Evolutionary conservation across 2,329 filamentous ascomycete species (phyloP).

Genomic region (Sporothrix humicola): DNA sequence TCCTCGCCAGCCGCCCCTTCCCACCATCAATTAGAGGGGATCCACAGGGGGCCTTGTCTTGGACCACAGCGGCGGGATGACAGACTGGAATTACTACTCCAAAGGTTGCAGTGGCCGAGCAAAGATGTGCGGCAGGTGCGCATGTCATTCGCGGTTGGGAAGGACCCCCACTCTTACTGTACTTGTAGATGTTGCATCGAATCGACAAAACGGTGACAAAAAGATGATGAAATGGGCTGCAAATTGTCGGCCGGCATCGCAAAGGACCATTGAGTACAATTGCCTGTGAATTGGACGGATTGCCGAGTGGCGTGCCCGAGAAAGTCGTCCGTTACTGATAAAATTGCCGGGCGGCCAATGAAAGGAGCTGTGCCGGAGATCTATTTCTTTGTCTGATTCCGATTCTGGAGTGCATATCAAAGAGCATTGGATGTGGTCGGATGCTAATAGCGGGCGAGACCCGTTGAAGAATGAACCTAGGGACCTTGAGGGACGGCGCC

Average conservation of each 20-base stretch:
- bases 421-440: too few species aligned
- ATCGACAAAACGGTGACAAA: too few species aligned
- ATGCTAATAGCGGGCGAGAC: neutral
- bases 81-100: slow-evolving; percentile 5
- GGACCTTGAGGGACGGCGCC: neutral
- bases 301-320: neutral
- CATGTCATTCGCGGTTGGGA: slow-evolving; percentile 8
- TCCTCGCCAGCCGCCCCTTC: neutral
- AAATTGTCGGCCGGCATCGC: neutral
- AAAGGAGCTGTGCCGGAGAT: slow-evolving; percentile 3
- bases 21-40: neutral
- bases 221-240: neutral
- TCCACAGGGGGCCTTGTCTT: slow-evolving; percentile 23
- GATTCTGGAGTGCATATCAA: neutral
- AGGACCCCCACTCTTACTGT: neutral
- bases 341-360: neutral
- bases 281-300: too few species aligned
- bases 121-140: slow-evolving; percentile 20
- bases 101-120: neutral
- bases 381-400: neutral
- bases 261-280: neutral
- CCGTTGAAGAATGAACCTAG: neutral
- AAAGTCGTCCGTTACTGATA: slow-evolving; percentile 2
- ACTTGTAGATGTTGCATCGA: neutral
- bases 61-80: slow-evolving; percentile 23